Conservation (phyloP, 2,329 filamentous ascomycete species). For the Trichoderma koningii region DNA sequence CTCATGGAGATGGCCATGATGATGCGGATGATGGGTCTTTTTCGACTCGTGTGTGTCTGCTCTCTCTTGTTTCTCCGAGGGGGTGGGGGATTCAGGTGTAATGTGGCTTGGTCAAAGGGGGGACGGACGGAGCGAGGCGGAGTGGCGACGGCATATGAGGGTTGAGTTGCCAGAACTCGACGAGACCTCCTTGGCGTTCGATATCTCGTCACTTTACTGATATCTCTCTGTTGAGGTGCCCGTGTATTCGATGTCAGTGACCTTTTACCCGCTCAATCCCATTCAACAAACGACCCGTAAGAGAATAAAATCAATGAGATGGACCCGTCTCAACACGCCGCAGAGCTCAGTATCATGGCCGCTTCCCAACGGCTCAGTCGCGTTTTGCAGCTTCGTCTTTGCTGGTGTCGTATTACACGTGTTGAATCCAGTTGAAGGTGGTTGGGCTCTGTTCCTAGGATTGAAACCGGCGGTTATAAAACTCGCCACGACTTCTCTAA, state of each 20-base stretch:
- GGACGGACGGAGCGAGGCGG: not conserved
- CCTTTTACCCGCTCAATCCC: not conserved
- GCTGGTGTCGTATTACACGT: no score
- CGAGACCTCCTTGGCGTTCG: not conserved
- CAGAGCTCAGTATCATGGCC: no score
- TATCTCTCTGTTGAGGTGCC: not conserved
- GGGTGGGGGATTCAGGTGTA: not conserved
- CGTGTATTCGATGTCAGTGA: no score
- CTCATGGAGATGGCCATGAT: conserved; percentile 34
- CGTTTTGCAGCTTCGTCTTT: no score
- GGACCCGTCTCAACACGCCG: no score
- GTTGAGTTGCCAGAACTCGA: not conserved
- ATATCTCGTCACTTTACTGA: not conserved
- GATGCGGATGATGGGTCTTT: not conserved
- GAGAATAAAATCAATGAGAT: not conserved
- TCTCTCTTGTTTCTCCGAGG: not conserved
- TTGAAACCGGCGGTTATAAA: no score
- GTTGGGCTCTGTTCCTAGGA: no score
- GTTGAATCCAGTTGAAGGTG: no score
- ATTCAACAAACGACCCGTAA: not conserved
- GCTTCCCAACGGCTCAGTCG: no score
- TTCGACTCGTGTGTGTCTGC: no score
- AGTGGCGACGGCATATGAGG: not conserved
- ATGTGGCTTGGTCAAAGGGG: conserved; percentile 2
- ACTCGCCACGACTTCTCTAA: no score